Base-by-base conservation (phyloP, 1,284 basidiomycete species). In the Clitocybe nebularis region DNA sequence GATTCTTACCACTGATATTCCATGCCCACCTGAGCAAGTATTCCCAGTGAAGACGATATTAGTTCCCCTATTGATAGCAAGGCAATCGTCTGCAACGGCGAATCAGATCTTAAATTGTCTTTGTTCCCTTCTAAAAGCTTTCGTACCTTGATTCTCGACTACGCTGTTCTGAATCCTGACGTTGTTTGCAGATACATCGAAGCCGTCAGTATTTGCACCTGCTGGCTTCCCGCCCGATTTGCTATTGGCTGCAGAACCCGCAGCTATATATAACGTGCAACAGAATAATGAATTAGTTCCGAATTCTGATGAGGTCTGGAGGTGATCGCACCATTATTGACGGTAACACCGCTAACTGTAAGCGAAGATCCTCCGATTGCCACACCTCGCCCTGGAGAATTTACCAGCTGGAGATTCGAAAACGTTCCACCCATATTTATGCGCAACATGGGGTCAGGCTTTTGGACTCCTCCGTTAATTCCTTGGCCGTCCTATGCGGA, bases 21-120 rank as follows among this genome's bases (percentile, higher is more conserved):
- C 75, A 43, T 79, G 77, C 5, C 77, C 76, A 11, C 63, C 61
- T 1, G 58, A 53, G 57, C 77, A 79, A 21, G 60, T 63, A 55
- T 76, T 77, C 28, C 67, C 49, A 34, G 64, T 56, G 55, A 78
- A 71, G 34, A 64, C 44, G 37, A 79, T 72, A 54, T 72, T 73
- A 30, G 58, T 56, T 10, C 76, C 77, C 16, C 52, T 53, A 52
- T 74, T 76, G 53, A 79, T 72, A 6, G 77, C 72, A 24, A 79
- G 48, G 47, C 76, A 77, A 52, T 79, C 75, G 45, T 79, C 75
- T 58, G 75, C 59, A 46, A 62, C 30, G 23, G 2, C 14, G 8
- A n/a, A 29, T 39, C 13, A 29, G 37, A 24, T 13, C 20, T 16
- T 14, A 28, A 3, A 6, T 2, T 11, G 7, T 39, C 23, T 14